phyloP scores from a whole-genome alignment of 768 basidiomycete species.

The Pholiota microspora region DNA sequence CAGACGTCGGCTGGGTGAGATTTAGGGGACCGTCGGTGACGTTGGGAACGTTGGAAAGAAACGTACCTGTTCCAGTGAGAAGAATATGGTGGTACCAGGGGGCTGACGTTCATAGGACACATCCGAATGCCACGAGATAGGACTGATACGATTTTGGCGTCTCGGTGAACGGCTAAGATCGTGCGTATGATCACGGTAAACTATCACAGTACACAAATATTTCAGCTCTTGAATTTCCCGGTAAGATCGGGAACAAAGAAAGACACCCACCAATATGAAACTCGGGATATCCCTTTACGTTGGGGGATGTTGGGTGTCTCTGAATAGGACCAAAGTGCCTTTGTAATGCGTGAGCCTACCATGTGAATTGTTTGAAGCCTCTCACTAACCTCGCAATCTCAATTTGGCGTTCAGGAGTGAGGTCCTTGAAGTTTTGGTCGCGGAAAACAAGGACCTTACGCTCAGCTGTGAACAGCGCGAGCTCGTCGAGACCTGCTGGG shows the following conservation, averaged over 20 bases:
- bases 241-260: too few species aligned
- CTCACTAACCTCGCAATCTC: not conserved
- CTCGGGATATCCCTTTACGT: not conserved
- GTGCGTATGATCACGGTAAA: not conserved
- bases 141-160: not conserved
- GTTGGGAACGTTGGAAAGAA: not conserved
- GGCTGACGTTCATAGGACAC: not conserved
- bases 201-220: not conserved
- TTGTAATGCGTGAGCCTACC: too few species aligned
- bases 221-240: not conserved
- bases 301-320: not conserved
- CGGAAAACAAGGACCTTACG: not conserved
- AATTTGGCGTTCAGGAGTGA: not conserved
- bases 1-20: slow-evolving; percentile 27
- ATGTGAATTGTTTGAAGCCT: too few species aligned
- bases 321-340: not conserved
- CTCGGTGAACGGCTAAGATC: not conserved
- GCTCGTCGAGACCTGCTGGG: not conserved
- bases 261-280: not conserved
- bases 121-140: not conserved
- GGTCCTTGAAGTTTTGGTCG: not conserved
- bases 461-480: not conserved
- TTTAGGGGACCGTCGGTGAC: too few species aligned
- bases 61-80: not conserved
- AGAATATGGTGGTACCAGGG: slow-evolving; percentile 1